Evolutionary conservation across 148 eudicot species (phyloP), one percentile per base, ranked within the genome.

Genomic region (Simmondsia chinensis): DNA sequence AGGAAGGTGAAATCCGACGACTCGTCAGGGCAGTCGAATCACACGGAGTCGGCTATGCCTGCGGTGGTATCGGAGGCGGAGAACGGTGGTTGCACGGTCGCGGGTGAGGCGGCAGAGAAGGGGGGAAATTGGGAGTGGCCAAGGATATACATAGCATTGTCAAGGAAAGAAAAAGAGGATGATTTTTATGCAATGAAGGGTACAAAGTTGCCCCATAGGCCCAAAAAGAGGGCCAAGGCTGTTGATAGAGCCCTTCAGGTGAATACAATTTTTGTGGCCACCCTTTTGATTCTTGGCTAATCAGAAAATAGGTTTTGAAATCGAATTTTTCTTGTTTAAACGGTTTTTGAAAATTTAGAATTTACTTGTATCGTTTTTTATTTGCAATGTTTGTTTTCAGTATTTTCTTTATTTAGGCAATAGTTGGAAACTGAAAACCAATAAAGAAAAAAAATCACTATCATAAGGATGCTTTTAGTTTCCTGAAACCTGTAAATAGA

Each of bases 131-230:
- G 36, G 30, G 76, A 71, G 45, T 71, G 76, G 59, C 76, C 76
- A 7, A 65, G 76, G 47, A 65, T 71, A 43, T 61, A 29, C 47
- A 40, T 71, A 15, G 50, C 76, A 18, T 57, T 71, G 20, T 56
- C 67, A 3, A 55, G 71, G 45, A 71, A 71, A 48, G 76, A 71
- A 33, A 71, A 71, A 28, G 76, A 71, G 32, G 76, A 71, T 39
- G 76, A 71, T 47, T 71, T 71, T 56, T 52, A 59, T 35, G 54
- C 67, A 20, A 71, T 71, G 71, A 71, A 71, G 60, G 76, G 76
- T 31, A 60, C 76, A 15, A 71, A 71, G 37, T 51, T 71, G 7
- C 76, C 76, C 5, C 68, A 71, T 29, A 56, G 76, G 41, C 76
- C 76, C 20, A 71, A 71, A 37, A 71, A 71, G 34, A 71, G 76